Evolutionary conservation across 306 rosid species (phyloP), one percentile per base, ranked within the genome.

Genomic region (Cucurbita pepo): DNA sequence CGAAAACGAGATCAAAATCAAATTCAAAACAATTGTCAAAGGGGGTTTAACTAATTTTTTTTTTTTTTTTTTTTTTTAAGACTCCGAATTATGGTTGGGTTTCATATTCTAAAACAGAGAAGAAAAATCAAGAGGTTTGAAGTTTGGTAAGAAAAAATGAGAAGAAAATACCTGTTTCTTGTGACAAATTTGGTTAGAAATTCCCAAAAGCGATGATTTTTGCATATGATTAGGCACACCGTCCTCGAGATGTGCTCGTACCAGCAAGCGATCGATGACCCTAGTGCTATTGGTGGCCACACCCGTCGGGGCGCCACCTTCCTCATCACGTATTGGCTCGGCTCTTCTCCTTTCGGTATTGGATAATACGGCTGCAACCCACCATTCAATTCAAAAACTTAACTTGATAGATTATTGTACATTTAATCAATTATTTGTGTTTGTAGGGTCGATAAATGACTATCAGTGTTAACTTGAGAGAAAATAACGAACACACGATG

Each of bases 201-300:
- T 75, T 91, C 90, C 85, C 95, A 82, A 6, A 88, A 19, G 6
- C 97, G 95, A 75, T 95, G 99, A 80, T 95, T 91, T 84, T 88
- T 95, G 87, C 96, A 91, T 12, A 95, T 86, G 45, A 95, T 77
- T 38, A 95, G 83, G 80, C 99, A 95, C 74, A 89, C 77, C 5
- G 96, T 78, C 56, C 99, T 36, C 10, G 92, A 82, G 56, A 95
- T 95, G 65, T 95, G 99, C 77, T 95, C 99, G 37, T 95, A 95
- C 96, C 96, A 91, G 76, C 96, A 95, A 13, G 87, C 95, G 45
- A 91, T 80, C 1, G 99, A 91, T 30, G 96, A 90, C 0, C 97
- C 99, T 8, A 91, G 83, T 0, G 82, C 76, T 14, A 95, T 86
- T 7, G 77, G 86, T 7, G 99, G 99, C 96, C 97, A 95, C 58